Evolutionary conservation across 352 stramenopile species (phyloP), one percentile per base, ranked within the genome.

Genomic region (Pythium periplocum): DNA sequence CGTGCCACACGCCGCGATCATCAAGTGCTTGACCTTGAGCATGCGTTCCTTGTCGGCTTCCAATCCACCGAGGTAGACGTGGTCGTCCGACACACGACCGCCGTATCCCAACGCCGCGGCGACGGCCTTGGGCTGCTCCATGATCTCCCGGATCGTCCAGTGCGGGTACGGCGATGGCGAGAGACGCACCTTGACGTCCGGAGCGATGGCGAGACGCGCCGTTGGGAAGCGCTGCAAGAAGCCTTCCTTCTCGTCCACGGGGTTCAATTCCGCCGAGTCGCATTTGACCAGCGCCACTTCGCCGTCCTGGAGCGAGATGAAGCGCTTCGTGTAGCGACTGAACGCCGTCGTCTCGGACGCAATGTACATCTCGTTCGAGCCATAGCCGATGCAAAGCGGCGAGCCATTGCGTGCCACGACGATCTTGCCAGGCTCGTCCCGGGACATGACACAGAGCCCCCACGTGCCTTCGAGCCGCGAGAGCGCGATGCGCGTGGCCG

Each of bases 401-500:
- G 93, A 98, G 43, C 96, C 96, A 68, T 98, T 98, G 57, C 96
- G 96, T 10, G 96, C 96, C 36, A 99, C 96, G 1, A 99, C 84
- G 58, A 99, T 89, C 66, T 98, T 96, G 62, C 97, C 89, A 0
- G 96, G 95, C 53, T 95, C 82, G 60, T 98, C 87, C 0, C 85
- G 79, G 26, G 78, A 69, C 69, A 98, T 91, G 64, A 99, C 95
- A 51, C 85, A 97, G 4, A 99, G 69, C 48, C 96, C 96, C 96
- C 96, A 99, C 34, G 90, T 98, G 50, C 96, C 96, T 81, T 98
- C 95, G 39, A 97, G 95, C 39, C 82, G 77, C 33, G 81, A 70
- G 17, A 98, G 62, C 5, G 93, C 92, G 41, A 95, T 78, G 48
- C 95, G 75, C 6, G 92, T 97, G n/a, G 95, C 95, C 40, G 82